Evolutionary conservation across 805 yeast genomes (phyloP).

Genomic region (Trichomonascus vanleenenianus): DNA sequence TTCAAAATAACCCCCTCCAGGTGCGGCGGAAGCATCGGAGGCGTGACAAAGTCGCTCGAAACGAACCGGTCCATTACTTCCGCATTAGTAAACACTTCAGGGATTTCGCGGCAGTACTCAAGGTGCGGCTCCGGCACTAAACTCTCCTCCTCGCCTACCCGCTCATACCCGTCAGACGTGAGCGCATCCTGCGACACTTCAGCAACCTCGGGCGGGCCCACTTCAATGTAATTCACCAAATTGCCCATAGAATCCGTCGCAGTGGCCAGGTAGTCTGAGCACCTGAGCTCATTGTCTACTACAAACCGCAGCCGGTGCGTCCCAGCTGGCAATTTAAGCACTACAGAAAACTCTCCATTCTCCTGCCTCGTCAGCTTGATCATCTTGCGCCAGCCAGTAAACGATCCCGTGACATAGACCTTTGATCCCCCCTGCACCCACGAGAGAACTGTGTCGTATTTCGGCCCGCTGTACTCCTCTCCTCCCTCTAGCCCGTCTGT

Average conservation of each 20-base stretch:
- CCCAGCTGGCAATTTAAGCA: slow-evolving; percentile 58
- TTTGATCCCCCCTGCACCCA: slow-evolving; percentile 97
- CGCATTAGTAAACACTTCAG: slow-evolving; percentile 35
- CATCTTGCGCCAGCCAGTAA: slow-evolving; percentile 98
- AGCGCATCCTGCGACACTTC: slow-evolving; percentile 1
- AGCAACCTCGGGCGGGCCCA: slow-evolving; percentile 17
- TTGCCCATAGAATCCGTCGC: slow-evolving; percentile 97
- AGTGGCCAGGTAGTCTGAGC: slow-evolving; percentile 81
- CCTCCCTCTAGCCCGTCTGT: slow-evolving; percentile 28
- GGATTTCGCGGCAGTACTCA: slow-evolving; percentile 41
- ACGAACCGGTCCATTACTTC: slow-evolving; percentile 37
- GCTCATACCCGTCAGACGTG: slow-evolving; percentile 36
- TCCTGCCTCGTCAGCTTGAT: slow-evolving; percentile 59
- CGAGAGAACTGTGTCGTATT: slow-evolving; percentile 54
- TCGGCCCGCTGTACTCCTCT: slow-evolving; percentile 6
- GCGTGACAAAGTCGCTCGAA: slow-evolving; percentile 50
- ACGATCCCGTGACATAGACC: slow-evolving; percentile 94
- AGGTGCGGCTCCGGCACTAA: slow-evolving; percentile 54
- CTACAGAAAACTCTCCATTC: slow-evolving; percentile 25
- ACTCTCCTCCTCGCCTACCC: slow-evolving; percentile 42
- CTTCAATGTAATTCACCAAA: slow-evolving; percentile 72
- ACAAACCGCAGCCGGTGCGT: slow-evolving; percentile 90
- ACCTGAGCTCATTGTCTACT: slow-evolving; percentile 84
- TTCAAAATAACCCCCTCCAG: slow-evolving; percentile 88
- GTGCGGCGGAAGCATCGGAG: slow-evolving; percentile 96